Evolutionary conservation across 73 alveolate genomes (phyloP).

Genomic region (Stentor coeruleus): DNA sequence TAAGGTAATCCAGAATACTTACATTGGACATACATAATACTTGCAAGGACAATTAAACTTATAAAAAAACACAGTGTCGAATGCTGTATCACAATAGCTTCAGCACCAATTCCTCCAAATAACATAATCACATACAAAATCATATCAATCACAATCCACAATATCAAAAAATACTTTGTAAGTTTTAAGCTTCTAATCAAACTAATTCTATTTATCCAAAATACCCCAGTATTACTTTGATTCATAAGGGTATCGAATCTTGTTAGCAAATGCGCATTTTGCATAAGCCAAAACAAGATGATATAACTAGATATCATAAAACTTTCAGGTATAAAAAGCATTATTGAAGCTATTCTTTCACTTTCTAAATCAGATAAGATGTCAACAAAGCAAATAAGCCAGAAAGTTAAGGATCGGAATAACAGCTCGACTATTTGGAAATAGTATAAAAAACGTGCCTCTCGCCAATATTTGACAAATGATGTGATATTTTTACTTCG

Average conservation of each 20-base stretch:
- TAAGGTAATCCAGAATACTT: constrained; percentile 20
- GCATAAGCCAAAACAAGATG: constrained; percentile 11
- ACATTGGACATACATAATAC: background rate
- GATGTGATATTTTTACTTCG: background rate
- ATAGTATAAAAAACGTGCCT: background rate
- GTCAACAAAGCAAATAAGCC: background rate
- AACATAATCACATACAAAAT: too few species aligned
- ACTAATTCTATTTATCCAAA: background rate
- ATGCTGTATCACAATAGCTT: background rate
- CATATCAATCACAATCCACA: background rate
- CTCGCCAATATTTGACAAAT: background rate
- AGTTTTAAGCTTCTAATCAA: background rate
- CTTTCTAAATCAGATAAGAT: background rate
- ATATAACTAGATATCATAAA: background rate
- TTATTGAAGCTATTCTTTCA: background rate
- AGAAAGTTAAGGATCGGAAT: background rate
- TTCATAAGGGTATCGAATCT: background rate
- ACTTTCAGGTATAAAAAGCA: constrained; percentile 6
- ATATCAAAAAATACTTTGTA: background rate
- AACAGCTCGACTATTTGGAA: constrained; percentile 4
- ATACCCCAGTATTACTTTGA: background rate
- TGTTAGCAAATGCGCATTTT: background rate
- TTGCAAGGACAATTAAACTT: background rate
- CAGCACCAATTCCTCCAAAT: background rate
- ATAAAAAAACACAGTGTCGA: background rate